Evolutionary conservation across 257 asterid genomes (phyloP), one percentile per base, ranked within the genome.

Genomic region (Solanum appendiculatum): DNA sequence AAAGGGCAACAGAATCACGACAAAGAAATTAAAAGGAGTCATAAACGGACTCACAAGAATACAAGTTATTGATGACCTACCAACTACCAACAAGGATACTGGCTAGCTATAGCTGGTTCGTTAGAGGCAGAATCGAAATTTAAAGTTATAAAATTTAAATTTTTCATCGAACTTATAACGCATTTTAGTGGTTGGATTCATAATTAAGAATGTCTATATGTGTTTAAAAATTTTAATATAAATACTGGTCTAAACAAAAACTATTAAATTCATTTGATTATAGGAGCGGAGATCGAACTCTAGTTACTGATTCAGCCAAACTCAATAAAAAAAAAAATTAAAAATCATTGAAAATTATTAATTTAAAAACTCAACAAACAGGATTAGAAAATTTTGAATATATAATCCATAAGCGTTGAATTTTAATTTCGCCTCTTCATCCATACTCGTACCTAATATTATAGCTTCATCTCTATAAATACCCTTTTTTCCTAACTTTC

Each of bases 401-500:
- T 54, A 18, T 54, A 54, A 18, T 56, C 7, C 31, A 60, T 60
- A 60, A 60, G 0, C 6, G 9, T 60, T 60, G 0, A 60, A 60
- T 23, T 60, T 23, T 60, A n/a, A n/a, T 9, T 60, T n/a, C 3
- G 1, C 69, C 31, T 60, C 31, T 60, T n/a, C 3, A 4, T 21
- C 2, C 13, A 0, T 60, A 60, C 31, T 2, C 31, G 0, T 23
- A 60, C 69, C 69, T 10, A 60, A 60, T n/a, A 60, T n/a, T 60
- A 5, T n/a, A 10, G 3, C 0, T 60, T 10, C 15, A n/a, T 60
- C 31, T n/a, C 69, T n/a, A n/a, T 23, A 60, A 90, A n/a, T 93
- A 91, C 87, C 46, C 60, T 81, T 20, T 89, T 89, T 86, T 91
- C 89, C 88, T 73, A 85, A 63, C 87, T 86, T 88, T 89, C 89